Conservation (phyloP, 345 rosid species). For the Chamaenerion angustifolium region DNA sequence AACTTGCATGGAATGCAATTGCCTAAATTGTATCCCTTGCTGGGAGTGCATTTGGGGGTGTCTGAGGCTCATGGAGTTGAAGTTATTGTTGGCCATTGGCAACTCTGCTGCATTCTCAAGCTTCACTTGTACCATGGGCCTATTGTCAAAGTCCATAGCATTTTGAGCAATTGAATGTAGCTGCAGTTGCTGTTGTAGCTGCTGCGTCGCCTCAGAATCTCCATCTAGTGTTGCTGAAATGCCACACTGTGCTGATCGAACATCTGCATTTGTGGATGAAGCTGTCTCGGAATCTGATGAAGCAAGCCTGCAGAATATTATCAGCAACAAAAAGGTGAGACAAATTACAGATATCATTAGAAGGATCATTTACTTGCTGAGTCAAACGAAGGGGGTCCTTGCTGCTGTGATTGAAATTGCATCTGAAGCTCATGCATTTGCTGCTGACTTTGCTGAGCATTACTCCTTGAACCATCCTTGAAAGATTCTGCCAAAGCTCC, state of each 20-base stretch:
- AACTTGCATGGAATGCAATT: constrained; percentile 48
- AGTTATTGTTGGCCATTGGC: constrained; percentile 47
- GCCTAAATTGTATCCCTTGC: constrained; percentile 56
- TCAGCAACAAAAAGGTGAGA: background rate
- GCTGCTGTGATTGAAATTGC: constrained; percentile 59
- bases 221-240: constrained; percentile 47
- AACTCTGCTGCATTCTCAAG: constrained; percentile 54
- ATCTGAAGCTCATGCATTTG: constrained; percentile 51
- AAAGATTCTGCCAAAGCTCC: constrained; percentile 58
- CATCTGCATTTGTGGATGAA: constrained; percentile 46
- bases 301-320: constrained; percentile 5
- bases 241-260: too few relatives aligned
- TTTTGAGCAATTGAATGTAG: constrained; percentile 45
- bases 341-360: background rate
- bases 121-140: constrained; percentile 68
- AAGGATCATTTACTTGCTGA: constrained; percentile 44
- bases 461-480: constrained; percentile 48
- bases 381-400: constrained; percentile 40
- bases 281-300: constrained; percentile 52
- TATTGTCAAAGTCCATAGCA: constrained; percentile 52
- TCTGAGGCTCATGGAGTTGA: constrained; percentile 41
- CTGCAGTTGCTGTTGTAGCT: constrained; percentile 54
- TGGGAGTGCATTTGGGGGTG: constrained; percentile 52
- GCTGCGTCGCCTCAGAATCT: constrained; percentile 47
- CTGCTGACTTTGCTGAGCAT: constrained; percentile 41